Evolutionary conservation across 1,139 yeast species (phyloP).

Genomic region (Taiozyma onychis): DNA sequence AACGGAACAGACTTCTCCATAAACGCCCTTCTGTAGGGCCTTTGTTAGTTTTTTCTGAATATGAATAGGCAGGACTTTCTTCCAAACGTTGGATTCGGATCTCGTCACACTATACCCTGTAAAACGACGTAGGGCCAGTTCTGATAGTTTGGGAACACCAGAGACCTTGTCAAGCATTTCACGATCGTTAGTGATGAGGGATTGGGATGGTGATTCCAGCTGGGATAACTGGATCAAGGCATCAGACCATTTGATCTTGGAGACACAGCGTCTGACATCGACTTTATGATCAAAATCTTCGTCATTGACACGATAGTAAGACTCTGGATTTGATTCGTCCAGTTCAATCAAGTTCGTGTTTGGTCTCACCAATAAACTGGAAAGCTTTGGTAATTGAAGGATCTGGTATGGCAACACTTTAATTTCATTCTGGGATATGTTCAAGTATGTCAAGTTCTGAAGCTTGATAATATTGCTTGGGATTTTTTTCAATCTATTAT

Average conservation of each 20-base stretch:
- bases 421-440: slow-evolving; percentile 47
- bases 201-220: neutral
- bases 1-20: slow-evolving; percentile 45
- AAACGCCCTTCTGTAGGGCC: slow-evolving; percentile 40
- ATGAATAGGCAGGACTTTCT: slow-evolving; percentile 31
- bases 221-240: slow-evolving; percentile 9
- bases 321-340: slow-evolving; percentile 12
- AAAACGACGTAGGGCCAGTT: slow-evolving; percentile 38
- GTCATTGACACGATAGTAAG: slow-evolving; percentile 14
- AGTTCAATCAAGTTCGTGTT: slow-evolving; percentile 33
- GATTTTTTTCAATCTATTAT: slow-evolving; percentile 42
- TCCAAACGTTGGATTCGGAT: slow-evolving; percentile 43
- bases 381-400: slow-evolving; percentile 36
- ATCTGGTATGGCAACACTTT: slow-evolving; percentile 51
- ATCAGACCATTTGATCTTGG: slow-evolving; percentile 20
- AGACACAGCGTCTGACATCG: slow-evolving; percentile 19
- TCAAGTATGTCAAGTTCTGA: slow-evolving; percentile 39
- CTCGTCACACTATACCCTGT: slow-evolving; percentile 40
- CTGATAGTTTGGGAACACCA: slow-evolving; percentile 35
- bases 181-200: slow-evolving; percentile 5
- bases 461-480: slow-evolving; percentile 49
- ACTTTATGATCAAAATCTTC: slow-evolving; percentile 5
- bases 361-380: slow-evolving; percentile 44
- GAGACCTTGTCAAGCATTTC: slow-evolving; percentile 11
- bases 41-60: slow-evolving; percentile 35